Base-by-base conservation (phyloP, 2,329 filamentous ascomycete genomes). In the Fonsecaea nubica region DNA sequence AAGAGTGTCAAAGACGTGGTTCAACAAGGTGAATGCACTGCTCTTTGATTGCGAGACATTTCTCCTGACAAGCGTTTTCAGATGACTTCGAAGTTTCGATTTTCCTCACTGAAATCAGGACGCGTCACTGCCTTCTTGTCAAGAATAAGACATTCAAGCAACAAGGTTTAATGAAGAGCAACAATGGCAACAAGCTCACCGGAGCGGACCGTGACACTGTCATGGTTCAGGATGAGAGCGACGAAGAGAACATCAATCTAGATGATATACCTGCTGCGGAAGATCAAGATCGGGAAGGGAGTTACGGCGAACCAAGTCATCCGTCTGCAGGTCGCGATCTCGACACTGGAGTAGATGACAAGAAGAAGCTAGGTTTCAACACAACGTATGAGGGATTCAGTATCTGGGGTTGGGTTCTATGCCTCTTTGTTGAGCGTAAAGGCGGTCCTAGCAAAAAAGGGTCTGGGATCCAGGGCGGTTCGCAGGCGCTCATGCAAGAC, bases 61-160 rank as follows among this genome's bases (percentile, higher is more conserved):
- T 32, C 57, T 58, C 63, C 59, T 64, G 15, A 63, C 18, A 15
- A 9, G 35, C 54, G 42, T 53, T 53, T 67, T 62, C 73, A 95
- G 94, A 97, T 78, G 94, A 97, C 72, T 99, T 97, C 76, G 93
- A 98, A 76, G 92, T 97, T 13, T 92, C 93, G 42, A 91, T 99
- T 71, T 98, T 97, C 80, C 83, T 99, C 71, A 96, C 92, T 54
- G 92, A 97, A 77, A 91, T 90, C 7, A 89, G 87, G 59, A 93
- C 90, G 2, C 88, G 93, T 13, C 95, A 98, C 81, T 91, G 92
- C 38, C 82, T 99, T 42, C 85, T 98, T 65, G 90, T 89, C 63
- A 96, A 95, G 77, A 89, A 92, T 73, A 97, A 97, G 79, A 85
- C 87, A 18, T 93, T 93, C 72, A 84, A 86, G 65, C 85, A 89